Evolutionary conservation across 495 filamentous ascomycete species (phyloP), one percentile per base, ranked within the genome.

Genomic region (Talaromyces liani): DNA sequence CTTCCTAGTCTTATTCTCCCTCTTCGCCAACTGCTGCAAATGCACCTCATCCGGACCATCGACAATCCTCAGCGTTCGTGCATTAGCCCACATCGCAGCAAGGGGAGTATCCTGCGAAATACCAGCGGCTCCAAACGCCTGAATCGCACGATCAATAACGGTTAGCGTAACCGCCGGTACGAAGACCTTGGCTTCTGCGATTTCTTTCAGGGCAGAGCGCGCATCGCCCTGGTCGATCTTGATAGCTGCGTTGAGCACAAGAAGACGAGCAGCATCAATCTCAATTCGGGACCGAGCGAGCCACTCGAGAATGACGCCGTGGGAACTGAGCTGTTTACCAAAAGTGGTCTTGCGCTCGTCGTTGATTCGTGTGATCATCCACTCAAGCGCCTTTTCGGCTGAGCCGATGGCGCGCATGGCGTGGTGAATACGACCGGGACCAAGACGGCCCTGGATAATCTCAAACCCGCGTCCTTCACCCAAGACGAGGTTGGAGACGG

Each of bases 1-100:
- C 74, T 80, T 80, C 45, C 85, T 82, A 47, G 82, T 74, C 76
- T 84, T 87, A 70, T 92, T 95, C 81, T 97, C 92, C 58, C 91
- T 86, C 68, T 84, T 84, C 10, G 91, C 93, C 76, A 97, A 80
- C 73, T 97, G 92, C 77, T 95, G 89, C 72, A 97, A 74, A 75
- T 97, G 92, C 45, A 95, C 92, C 82, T 97, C 93, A 75, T 96
- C 93, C 0, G 92, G 92, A 6, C 92, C 93, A 76, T 97, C 92
- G 4, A 91, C 92, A 69, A 97, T 85, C 61, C 91, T 80, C 67
- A 97, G 71, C 2, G 92, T 97, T 33, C 92, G 80, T 67, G 91
- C 89, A 60, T 84, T 75, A 24, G 92, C 90, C 92, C 92, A 96
- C 85, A 93, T 85, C 67, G 84, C 85, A 25, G 92, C 91, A 60